phyloP scores from a whole-genome alignment of 1,284 basidiomycete genomes.

The Malassezia brasiliensis region DNA sequence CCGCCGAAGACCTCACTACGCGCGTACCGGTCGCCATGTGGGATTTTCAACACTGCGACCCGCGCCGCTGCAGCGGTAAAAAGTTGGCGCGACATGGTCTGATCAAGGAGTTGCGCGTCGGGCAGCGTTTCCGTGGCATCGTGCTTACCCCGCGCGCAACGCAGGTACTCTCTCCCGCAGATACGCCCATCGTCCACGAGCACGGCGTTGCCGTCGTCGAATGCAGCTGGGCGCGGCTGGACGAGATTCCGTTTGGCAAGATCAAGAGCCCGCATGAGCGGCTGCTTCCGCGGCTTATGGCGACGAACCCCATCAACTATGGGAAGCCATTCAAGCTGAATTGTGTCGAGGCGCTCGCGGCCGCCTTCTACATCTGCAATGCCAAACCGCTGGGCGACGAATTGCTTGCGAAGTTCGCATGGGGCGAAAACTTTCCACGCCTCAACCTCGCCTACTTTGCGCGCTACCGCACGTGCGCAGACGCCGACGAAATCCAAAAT shows the following conservation, averaged over 20 bases:
- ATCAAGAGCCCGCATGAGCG: constrained; percentile 87
- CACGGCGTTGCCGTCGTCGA: constrained; percentile 87
- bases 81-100: constrained; percentile 77
- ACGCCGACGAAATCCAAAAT: constrained; percentile 23
- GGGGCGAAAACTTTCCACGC: constrained; percentile 36
- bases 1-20: constrained; percentile 6
- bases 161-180: constrained; percentile 69
- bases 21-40: constrained; percentile 39
- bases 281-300: constrained; percentile 51
- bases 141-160: constrained; percentile 89
- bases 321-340: constrained; percentile 46
- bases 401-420: constrained; percentile 38
- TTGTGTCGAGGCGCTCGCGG: constrained; percentile 43
- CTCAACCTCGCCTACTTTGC: constrained; percentile 32
- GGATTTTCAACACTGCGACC: constrained; percentile 95
- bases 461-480: constrained; percentile 24
- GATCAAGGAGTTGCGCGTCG: constrained; percentile 72
- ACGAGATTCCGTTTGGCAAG: constrained; percentile 87
- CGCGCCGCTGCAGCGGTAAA: constrained; percentile 85
- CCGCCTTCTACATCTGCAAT: constrained; percentile 34
- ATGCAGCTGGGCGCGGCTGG: constrained; percentile 89
- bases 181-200: constrained; percentile 67
- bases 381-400: constrained; percentile 28
- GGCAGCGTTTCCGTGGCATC: constrained; percentile 76
- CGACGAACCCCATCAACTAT: constrained; percentile 45